Evolutionary conservation across 495 filamentous ascomycete species (phyloP).

Genomic region (Xylaria grammica): DNA sequence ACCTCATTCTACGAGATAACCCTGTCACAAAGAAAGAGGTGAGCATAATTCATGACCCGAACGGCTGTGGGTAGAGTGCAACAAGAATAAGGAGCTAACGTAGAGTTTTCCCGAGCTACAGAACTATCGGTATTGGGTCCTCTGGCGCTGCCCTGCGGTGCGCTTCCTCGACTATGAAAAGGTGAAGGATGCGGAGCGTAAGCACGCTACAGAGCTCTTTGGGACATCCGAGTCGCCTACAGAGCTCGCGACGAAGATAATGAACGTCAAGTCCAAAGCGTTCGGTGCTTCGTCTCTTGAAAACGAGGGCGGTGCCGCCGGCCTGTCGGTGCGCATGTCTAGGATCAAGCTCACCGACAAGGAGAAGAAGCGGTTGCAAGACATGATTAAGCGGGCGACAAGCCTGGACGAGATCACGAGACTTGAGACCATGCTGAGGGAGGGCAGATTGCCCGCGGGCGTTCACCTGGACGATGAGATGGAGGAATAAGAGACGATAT

Average conservation of each 20-base stretch:
- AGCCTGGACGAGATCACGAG: constrained; percentile 83
- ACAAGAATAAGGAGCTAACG: background rate
- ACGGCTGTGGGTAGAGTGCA: background rate
- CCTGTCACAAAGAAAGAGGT: constrained; percentile 93
- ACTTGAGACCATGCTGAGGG: constrained; percentile 83
- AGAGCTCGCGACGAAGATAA: constrained; percentile 84
- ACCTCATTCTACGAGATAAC: constrained; percentile 83
- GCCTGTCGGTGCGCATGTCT: constrained; percentile 67
- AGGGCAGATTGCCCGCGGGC: constrained; percentile 80
- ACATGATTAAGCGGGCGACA: constrained; percentile 80
- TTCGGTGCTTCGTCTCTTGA: constrained; percentile 66
- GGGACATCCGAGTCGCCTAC: constrained; percentile 78
- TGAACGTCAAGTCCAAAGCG: constrained; percentile 82
- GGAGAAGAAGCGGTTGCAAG: constrained; percentile 47
- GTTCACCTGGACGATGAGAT: constrained; percentile 58
- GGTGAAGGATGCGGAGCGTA: constrained; percentile 83
- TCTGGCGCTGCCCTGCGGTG: constrained; percentile 83
- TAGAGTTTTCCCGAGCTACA: constrained; percentile 36
- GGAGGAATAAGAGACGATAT: constrained; percentile 52
- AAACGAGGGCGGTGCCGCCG: constrained; percentile 43
- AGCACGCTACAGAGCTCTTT: constrained; percentile 77
- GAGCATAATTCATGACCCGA: constrained; percentile 27
- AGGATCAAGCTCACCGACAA: constrained; percentile 54
- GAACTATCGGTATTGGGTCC: constrained; percentile 91
- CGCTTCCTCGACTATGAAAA: constrained; percentile 94